phyloP scores from a whole-genome alignment of 306 rosid species.

The Malus orientalis region DNA sequence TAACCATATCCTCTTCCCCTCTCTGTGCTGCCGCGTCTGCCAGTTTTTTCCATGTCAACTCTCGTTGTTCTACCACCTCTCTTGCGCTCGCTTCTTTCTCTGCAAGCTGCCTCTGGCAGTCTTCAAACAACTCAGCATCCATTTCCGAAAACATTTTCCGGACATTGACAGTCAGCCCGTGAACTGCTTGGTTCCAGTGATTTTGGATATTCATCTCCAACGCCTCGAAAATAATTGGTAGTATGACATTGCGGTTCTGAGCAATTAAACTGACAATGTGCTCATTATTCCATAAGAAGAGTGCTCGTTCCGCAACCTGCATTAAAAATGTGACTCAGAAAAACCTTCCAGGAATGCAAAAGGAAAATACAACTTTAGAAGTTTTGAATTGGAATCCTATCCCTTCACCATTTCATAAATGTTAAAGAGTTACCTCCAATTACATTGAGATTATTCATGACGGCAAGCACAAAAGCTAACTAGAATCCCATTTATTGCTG shows the following conservation, averaged over 20 bases:
- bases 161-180: constrained; percentile 77
- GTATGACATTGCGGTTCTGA: constrained; percentile 65
- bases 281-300: constrained; percentile 92
- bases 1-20: constrained; percentile 48
- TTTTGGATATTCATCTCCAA: constrained; percentile 65
- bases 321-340: constrained; percentile 5
- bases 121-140: constrained; percentile 86
- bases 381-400: neutral
- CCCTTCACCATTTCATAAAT: neutral
- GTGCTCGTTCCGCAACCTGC: constrained; percentile 97
- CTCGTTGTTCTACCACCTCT: constrained; percentile 57
- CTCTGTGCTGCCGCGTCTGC: constrained; percentile 68
- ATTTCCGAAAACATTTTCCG: constrained; percentile 88
- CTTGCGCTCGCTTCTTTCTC: constrained; percentile 57
- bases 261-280: constrained; percentile 90
- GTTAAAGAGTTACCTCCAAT: neutral
- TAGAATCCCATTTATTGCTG: neutral
- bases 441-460: neutral
- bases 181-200: constrained; percentile 97
- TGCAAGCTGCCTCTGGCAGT: constrained; percentile 63
- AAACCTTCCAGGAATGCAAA: neutral
- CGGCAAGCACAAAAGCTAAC: neutral
- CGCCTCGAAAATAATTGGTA: constrained; percentile 74
- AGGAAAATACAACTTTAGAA: neutral
- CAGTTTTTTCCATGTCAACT: constrained; percentile 69